These are phyloP conservation scores for Cytospora piceae DNA, from an alignment of 2,329 filamentous ascomycete species.

Conservation along the genomic window DNA sequence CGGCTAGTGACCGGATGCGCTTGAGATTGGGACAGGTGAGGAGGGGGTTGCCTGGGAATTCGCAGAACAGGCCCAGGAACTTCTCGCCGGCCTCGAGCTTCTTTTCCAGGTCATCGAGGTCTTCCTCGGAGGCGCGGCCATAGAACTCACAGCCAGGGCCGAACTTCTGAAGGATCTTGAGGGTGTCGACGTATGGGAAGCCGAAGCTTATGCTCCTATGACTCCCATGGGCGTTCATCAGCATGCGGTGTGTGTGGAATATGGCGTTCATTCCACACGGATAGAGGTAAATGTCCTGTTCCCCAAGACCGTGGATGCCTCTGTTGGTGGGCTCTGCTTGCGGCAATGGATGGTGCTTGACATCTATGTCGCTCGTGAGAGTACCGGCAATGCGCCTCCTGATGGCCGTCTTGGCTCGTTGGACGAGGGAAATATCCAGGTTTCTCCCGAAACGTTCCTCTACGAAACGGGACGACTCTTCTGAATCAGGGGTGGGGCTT, in stretches of 20 bases:
- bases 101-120: slow-evolving; percentile 81
- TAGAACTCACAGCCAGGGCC: slow-evolving; percentile 89
- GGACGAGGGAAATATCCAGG: slow-evolving; percentile 76
- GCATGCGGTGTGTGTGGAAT: slow-evolving; percentile 79
- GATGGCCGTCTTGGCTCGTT: slow-evolving; percentile 84
- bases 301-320: slow-evolving; percentile 68
- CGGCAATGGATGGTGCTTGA: slow-evolving; percentile 57
- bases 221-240: slow-evolving; percentile 66
- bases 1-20: slow-evolving; percentile 79
- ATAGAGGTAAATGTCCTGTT: slow-evolving; percentile 87
- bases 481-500: slow-evolving; percentile 42
- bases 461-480: slow-evolving; percentile 79
- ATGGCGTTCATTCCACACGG: slow-evolving; percentile 95
- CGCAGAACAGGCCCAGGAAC: slow-evolving; percentile 85
- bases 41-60: slow-evolving; percentile 92
- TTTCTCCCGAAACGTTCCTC: slow-evolving; percentile 96
- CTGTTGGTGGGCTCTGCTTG: slow-evolving; percentile 53
- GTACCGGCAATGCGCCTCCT: slow-evolving; percentile 86
- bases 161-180: slow-evolving; percentile 95
- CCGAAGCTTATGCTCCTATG: slow-evolving; percentile 86
- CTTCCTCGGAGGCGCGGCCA: slow-evolving; percentile 74
- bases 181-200: slow-evolving; percentile 96
- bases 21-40: slow-evolving; percentile 81
- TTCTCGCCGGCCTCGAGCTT: slow-evolving; percentile 73
- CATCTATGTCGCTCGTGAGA: slow-evolving; percentile 71